These are phyloP conservation scores for Tylopilus rubrobrunneus DNA, from an alignment of 768 basidiomycete genomes.

Conservation along the genomic window DNA sequence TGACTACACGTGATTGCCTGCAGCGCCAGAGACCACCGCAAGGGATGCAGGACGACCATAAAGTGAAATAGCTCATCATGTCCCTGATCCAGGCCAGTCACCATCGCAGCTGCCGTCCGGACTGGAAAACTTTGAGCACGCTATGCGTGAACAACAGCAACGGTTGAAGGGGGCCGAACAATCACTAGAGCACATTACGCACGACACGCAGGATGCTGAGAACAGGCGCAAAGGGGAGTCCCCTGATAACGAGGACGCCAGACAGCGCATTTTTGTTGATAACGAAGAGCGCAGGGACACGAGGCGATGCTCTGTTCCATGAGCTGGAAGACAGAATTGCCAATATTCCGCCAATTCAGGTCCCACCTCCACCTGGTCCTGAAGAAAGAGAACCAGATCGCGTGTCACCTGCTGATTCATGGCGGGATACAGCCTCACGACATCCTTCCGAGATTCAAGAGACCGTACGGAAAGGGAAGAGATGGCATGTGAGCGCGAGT, in stretches of 20 bases:
- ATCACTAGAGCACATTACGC: constrained; percentile 44
- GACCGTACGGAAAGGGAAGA: constrained; percentile 62
- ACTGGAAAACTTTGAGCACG: constrained; percentile 40
- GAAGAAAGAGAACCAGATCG: background rate
- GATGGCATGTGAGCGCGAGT: constrained; percentile 50
- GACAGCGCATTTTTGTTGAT: constrained; percentile 57
- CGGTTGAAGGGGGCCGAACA: constrained; percentile 55
- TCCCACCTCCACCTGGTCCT: constrained; percentile 10
- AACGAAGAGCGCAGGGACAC: constrained; percentile 53
- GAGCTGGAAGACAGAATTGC: constrained; percentile 29
- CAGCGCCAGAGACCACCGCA: constrained; percentile 13
- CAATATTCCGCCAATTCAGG: constrained; percentile 18
- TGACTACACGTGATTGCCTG: constrained; percentile 14
- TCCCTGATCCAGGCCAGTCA: constrained; percentile 21
- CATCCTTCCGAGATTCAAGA: constrained; percentile 58
- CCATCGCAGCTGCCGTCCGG: constrained; percentile 14
- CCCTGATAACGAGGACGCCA: constrained; percentile 58
- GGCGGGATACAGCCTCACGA: constrained; percentile 51
- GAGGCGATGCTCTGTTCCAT: constrained; percentile 21
- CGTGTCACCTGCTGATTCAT: constrained; percentile 32
- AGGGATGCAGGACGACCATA: constrained; percentile 17
- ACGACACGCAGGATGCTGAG: constrained; percentile 56
- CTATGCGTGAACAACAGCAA: constrained; percentile 43
- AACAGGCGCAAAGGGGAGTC: constrained; percentile 62
- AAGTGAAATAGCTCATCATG: constrained; percentile 26